phyloP scores from a whole-genome alignment of 805 yeast genomes.

The Candida railenensis region DNA sequence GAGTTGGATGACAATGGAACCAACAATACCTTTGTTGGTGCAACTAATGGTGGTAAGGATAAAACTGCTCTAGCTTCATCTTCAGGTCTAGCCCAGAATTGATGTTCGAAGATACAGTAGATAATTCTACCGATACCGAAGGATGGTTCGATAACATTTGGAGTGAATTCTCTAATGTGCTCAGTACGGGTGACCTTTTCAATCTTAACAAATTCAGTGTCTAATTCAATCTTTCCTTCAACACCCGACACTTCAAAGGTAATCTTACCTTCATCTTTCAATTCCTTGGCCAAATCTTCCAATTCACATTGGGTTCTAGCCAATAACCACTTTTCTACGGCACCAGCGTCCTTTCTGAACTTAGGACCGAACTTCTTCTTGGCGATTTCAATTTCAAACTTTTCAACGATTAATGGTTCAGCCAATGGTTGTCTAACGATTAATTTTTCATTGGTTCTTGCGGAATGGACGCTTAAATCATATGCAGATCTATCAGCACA shows the following conservation, averaged over 20 bases:
- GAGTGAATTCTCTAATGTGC: constrained; percentile 92
- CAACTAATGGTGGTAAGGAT: constrained; percentile 91
- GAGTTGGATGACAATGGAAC: constrained; percentile 91
- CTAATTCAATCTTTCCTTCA: constrained; percentile 67
- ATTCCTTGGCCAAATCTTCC: constrained; percentile 71
- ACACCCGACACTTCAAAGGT: constrained; percentile 21
- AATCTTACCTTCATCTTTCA: constrained; percentile 26
- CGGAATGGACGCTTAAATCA: constrained; percentile 93
- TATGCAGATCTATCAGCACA: constrained; percentile 99
- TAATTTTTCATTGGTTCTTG: constrained; percentile 90
- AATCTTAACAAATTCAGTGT: constrained; percentile 67
- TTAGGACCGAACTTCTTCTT: constrained; percentile 97
- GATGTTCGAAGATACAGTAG: constrained; percentile 90
- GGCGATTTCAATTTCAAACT: constrained; percentile 80
- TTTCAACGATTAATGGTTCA: constrained; percentile 79
- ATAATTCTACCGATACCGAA: constrained; percentile 98
- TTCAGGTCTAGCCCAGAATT: constrained; percentile 93
- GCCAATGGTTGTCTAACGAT: constrained; percentile 90
- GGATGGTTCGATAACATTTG: constrained; percentile 98
- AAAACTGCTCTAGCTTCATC: constrained; percentile 80
- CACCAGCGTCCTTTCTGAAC: constrained; percentile 95
- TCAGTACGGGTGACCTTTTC: constrained; percentile 77
- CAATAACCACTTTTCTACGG: constrained; percentile 77
- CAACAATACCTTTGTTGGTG: constrained; percentile 94
- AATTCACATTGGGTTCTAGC: constrained; percentile 82